These are phyloP conservation scores for Macadamia tetraphylla DNA, from an alignment of 164 flowering plant species.

Conservation along the genomic window DNA sequence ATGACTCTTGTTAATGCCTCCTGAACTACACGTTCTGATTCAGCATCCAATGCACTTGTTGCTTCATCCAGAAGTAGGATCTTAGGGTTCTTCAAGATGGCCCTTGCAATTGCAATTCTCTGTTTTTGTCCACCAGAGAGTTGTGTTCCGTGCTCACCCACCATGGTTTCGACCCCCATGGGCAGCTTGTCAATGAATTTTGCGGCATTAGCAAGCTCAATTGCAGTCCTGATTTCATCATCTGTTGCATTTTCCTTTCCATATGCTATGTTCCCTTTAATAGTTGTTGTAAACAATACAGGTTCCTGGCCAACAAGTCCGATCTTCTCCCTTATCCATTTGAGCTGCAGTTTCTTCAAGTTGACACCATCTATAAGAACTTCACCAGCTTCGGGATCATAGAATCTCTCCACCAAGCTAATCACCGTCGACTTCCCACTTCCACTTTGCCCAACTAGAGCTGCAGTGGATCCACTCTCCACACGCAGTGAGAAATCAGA, in stretches of 20 bases:
- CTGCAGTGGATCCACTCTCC: slow-evolving; percentile 37
- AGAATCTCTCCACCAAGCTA: slow-evolving; percentile 42
- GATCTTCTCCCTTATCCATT: slow-evolving; percentile 30
- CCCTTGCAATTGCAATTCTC: slow-evolving; percentile 74
- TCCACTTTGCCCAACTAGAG: slow-evolving; percentile 55
- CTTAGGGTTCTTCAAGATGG: slow-evolving; percentile 36
- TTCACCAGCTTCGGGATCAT: slow-evolving; percentile 46
- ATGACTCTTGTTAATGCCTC: slow-evolving; percentile 59
- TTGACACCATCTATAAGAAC: slow-evolving; percentile 43
- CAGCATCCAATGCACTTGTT: slow-evolving; percentile 71
- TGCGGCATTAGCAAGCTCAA: slow-evolving; percentile 49
- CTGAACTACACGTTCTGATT: slow-evolving; percentile 56
- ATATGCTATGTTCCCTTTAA: slow-evolving; percentile 40
- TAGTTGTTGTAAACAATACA: slow-evolving; percentile 12
- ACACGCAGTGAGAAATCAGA: slow-evolving; percentile 36
- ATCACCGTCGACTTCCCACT: slow-evolving; percentile 57
- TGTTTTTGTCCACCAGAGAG: slow-evolving; percentile 83
- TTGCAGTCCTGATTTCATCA: slow-evolving; percentile 41
- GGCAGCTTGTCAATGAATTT: slow-evolving; percentile 47
- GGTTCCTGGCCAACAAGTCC: slow-evolving; percentile 40
- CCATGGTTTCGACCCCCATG: slow-evolving; percentile 69
- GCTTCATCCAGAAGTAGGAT: slow-evolving; percentile 67
- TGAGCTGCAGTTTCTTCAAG: slow-evolving; percentile 34
- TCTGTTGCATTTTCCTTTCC: slow-evolving; percentile 43
- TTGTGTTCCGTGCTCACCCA: slow-evolving; percentile 80